A percentile compares a stretch with the other conserved stretches of the same genome.
Evolutionary conservation across 352 stramenopile genomes (phyloP).

Genomic region (Thraustochytrium sp.): DNA sequence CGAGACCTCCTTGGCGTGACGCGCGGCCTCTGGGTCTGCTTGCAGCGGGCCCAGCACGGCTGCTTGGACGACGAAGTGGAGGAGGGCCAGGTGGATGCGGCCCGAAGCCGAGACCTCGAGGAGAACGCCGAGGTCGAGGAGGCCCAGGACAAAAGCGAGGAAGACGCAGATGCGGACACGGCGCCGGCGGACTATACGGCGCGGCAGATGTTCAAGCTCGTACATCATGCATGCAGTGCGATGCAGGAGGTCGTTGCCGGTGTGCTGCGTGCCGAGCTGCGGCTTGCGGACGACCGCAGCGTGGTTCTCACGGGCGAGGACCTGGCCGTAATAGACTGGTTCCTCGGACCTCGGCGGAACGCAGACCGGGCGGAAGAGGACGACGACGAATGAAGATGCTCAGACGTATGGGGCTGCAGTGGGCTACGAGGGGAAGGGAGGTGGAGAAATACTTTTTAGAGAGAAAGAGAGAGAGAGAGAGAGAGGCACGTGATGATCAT

Average conservation of each 20-base stretch:
- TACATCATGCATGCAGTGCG: not conserved
- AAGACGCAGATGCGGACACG: not conserved
- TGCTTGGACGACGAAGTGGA: slow-evolving; percentile 33
- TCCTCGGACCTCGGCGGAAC: no score
- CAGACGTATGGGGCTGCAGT: no score
- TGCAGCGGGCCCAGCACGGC: not conserved
- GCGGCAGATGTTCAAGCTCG: not conserved
- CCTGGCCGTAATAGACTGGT: not conserved
- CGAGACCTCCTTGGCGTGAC: not conserved
- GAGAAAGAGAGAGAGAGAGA: not conserved
- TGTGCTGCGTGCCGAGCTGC: not conserved
- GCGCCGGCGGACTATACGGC: not conserved
- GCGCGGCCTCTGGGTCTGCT: not conserved
- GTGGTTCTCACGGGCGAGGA: not conserved
- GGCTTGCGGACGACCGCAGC: not conserved
- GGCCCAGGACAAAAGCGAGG: no score
- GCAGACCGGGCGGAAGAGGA: no score
- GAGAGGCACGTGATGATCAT: not conserved
- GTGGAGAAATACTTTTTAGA: no score
- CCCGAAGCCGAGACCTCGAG: no score
- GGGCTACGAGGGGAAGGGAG: no score
- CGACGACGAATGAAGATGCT: no score
- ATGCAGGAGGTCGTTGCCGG: not conserved
- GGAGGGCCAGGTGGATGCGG: no score
- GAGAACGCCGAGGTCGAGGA: no score